phyloP scores from a whole-genome alignment of 2,329 filamentous ascomycete species.

The Chrysoporthe deuterocubensis region DNA sequence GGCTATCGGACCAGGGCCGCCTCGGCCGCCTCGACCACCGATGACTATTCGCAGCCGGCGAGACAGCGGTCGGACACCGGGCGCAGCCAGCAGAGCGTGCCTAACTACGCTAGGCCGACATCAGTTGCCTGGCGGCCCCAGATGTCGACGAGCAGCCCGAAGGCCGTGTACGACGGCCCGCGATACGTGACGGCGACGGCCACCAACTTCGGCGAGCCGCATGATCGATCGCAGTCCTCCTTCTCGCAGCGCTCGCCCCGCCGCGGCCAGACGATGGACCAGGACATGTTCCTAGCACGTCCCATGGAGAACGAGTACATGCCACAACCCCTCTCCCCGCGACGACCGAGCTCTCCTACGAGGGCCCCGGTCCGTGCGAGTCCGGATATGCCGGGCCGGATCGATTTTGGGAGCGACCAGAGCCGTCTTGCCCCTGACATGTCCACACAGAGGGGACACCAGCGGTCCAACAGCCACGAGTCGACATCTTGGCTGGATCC shows the following conservation, averaged over 20 bases:
- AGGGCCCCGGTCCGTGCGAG: slow-evolving; percentile 35
- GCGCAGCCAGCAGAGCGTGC: slow-evolving; percentile 32
- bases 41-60: slow-evolving; percentile 29
- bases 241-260: slow-evolving; percentile 55
- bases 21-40: slow-evolving; percentile 17
- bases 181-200: slow-evolving; percentile 35
- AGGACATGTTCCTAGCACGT: slow-evolving; percentile 48
- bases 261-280: slow-evolving; percentile 38
- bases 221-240: slow-evolving; percentile 52
- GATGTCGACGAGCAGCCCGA: slow-evolving; percentile 33
- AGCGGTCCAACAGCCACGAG: slow-evolving; percentile 70
- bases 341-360: slow-evolving; percentile 57
- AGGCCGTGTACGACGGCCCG: slow-evolving; percentile 32
- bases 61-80: slow-evolving; percentile 51
- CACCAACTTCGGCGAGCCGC: slow-evolving; percentile 38
- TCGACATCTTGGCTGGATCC: slow-evolving; percentile 94
- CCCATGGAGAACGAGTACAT: slow-evolving; percentile 63
- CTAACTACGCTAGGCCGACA: slow-evolving; percentile 35
- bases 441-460: slow-evolving; percentile 43
- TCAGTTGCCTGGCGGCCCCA: slow-evolving; percentile 31
- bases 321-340: slow-evolving; percentile 72
- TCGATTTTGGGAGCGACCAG: slow-evolving; percentile 40
- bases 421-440: slow-evolving; percentile 34
- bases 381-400: slow-evolving; percentile 39
- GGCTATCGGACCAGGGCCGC: slow-evolving; percentile 35